phyloP scores from a whole-genome alignment of 345 rosid genomes.

The Geranium brycei region DNA sequence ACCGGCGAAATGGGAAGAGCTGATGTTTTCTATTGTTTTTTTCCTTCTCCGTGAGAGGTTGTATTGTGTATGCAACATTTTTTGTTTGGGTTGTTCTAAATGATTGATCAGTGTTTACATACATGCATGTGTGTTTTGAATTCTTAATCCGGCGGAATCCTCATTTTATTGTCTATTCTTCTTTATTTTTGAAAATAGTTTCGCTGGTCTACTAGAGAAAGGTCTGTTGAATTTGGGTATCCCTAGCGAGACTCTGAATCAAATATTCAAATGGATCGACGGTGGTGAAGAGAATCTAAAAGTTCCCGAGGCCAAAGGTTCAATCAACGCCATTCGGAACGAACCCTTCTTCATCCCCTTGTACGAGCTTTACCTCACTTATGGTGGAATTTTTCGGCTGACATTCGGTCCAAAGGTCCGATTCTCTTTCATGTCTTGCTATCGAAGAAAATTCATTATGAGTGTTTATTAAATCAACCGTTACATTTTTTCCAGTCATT shows the following conservation, averaged over 20 bases:
- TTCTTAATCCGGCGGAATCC: not conserved
- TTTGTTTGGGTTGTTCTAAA: not conserved
- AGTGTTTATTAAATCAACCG: not conserved
- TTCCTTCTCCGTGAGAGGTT: not conserved
- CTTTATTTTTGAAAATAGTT: conserved; percentile 25
- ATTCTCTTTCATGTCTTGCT: not conserved
- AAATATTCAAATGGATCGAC: conserved; percentile 44
- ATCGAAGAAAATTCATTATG: not conserved
- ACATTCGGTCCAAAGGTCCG: conserved; percentile 92
- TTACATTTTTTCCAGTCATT: conserved; percentile 42
- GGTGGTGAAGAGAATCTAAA: conserved; percentile 35
- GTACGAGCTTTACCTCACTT: conserved; percentile 77
- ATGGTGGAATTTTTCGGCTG: conserved; percentile 89
- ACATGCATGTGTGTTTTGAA: not conserved
- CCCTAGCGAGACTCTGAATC: conserved; percentile 38
- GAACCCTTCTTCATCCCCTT: conserved; percentile 90
- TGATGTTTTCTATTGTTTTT: too few relatives aligned
- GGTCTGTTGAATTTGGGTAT: conserved; percentile 67
- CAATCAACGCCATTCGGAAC: conserved; percentile 46
- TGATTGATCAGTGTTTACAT: not conserved
- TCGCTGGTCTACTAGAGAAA: conserved; percentile 43
- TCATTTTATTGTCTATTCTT: not conserved
- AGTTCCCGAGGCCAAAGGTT: conserved; percentile 78
- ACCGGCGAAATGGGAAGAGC: too few relatives aligned
- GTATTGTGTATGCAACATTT: too few relatives aligned